Evolutionary conservation across 1,284 basidiomycete genomes (phyloP), one percentile per base, ranked within the genome.

Genomic region (Grifola frondosa): DNA sequence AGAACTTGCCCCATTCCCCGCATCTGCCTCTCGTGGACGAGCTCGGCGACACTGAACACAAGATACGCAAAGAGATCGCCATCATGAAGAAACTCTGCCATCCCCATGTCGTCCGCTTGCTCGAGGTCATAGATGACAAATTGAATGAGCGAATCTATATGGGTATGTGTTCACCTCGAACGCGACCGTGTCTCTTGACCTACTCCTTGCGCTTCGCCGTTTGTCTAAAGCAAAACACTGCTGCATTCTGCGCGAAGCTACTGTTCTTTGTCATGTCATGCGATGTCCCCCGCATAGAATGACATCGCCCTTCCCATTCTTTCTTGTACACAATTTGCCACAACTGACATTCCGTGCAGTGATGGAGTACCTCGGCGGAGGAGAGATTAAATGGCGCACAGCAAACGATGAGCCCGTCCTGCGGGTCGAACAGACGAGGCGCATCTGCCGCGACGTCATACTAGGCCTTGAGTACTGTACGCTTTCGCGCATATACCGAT

Each of bases 11-110:
- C 30, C 64, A 74, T 21, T 63, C 78, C 19, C 66, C 71, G 44
- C 74, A 80, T 60, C 64, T 69, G 2, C 74, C 71, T 22, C 65
- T 86, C 15, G 75, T 74, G 7, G 82, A 85, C 64, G 75, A 74
- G 46, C 69, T 86, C 23, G 71, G 75, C 43, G 85, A 81, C 28
- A 88, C 86, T 34, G 89, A 92, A 60, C 76, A 81, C 55, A 89
- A 89, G 69, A 88, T 93, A 54, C 75, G 80, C 57, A 83, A 84
- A 59, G 94, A 99, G 68, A 97, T 99, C 50, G 96, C 95, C 5
- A 96, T 99, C 64, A 94, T 99, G 88, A 97, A 97, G 71, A 95
- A 97, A 61, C 85, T 91, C 60, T 74, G 84, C 47, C 95, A 99
- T 63, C 84, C 88, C 0, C 88, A 99, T 61, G 86, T 99, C 45